A percentile compares a stretch with the other conserved stretches of the same genome.
Evolutionary conservation across 202 grass and related monocot genomes (phyloP).

Genomic region (Setaria viridis): DNA sequence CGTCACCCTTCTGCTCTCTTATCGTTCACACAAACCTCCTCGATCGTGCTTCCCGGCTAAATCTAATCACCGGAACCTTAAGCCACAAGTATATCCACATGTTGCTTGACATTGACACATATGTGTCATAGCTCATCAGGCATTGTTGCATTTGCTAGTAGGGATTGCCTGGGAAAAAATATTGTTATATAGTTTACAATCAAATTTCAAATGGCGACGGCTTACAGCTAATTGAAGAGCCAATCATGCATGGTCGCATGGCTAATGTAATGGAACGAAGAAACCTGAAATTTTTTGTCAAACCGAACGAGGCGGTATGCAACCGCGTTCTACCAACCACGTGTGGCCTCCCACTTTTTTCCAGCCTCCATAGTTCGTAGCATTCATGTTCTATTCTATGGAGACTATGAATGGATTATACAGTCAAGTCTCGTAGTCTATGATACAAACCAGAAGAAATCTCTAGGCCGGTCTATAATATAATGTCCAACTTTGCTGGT

Average conservation of each 20-base stretch:
- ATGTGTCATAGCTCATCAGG: background rate
- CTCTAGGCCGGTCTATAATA: background rate
- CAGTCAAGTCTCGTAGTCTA: background rate
- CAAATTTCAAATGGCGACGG: too few relatives aligned
- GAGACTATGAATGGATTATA: background rate
- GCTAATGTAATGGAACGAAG: background rate
- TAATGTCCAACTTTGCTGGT: background rate
- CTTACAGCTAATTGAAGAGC: too few relatives aligned
- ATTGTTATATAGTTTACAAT: too few relatives aligned
- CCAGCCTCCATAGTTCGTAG: background rate
- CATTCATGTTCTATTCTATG: background rate
- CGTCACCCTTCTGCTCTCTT: background rate
- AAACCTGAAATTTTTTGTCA: background rate
- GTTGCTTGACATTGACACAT: too few relatives aligned
- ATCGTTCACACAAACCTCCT: background rate
- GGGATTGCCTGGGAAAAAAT: too few relatives aligned
- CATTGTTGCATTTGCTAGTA: too few relatives aligned
- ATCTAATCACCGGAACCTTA: background rate
- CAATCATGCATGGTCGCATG: too few relatives aligned
- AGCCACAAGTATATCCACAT: background rate
- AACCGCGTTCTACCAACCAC: constrained; percentile 9
- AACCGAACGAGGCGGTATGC: background rate
- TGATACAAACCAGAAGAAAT: background rate
- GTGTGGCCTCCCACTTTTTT: constrained; percentile 5
- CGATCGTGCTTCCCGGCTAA: background rate